phyloP scores from a whole-genome alignment of 2,329 filamentous ascomycete genomes.

The Falciphora oryzae region DNA sequence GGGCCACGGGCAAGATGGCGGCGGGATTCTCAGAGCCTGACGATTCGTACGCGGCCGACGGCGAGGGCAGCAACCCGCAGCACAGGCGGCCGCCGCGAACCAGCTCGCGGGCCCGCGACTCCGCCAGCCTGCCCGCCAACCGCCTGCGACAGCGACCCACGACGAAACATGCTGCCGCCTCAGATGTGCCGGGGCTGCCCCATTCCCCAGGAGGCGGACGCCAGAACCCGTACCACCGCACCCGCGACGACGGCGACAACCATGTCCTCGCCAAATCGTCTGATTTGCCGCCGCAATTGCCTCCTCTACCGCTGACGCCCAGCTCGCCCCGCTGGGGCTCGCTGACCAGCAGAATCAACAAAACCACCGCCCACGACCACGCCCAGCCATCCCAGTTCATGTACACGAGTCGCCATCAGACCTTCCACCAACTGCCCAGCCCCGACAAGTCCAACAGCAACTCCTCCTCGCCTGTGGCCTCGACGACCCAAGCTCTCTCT shows the following conservation, averaged over 20 bases:
- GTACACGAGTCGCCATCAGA: neutral
- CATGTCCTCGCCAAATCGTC: neutral
- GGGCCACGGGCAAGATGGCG: neutral
- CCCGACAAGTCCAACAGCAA: too few relatives aligned
- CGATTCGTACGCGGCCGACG: constrained; percentile 20
- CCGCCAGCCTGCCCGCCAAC: constrained; percentile 12
- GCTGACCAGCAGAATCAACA: constrained; percentile 22
- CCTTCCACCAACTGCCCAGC: neutral
- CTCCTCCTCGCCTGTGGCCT: constrained; percentile 7
- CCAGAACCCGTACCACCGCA: constrained; percentile 8
- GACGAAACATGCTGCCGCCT: constrained; percentile 24
- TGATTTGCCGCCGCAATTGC: constrained; percentile 20
- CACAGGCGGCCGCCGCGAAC: neutral
- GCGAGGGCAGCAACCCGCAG: constrained; percentile 12
- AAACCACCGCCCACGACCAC: constrained; percentile 18
- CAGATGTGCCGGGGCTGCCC: constrained; percentile 14
- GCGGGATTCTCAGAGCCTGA: constrained; percentile 15
- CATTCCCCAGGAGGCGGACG: constrained; percentile 7
- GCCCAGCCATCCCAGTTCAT: constrained; percentile 10
- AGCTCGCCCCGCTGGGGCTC: constrained; percentile 43
- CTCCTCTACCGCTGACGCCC: constrained; percentile 29
- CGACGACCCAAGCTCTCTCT: neutral
- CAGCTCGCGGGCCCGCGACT: neutral
- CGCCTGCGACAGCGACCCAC: constrained; percentile 22
- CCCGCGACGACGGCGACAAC: constrained; percentile 9